Evolutionary conservation across 2,329 filamentous ascomycete genomes (phyloP), one percentile per base, ranked within the genome.

Genomic region (Sphaerulina populicola): DNA sequence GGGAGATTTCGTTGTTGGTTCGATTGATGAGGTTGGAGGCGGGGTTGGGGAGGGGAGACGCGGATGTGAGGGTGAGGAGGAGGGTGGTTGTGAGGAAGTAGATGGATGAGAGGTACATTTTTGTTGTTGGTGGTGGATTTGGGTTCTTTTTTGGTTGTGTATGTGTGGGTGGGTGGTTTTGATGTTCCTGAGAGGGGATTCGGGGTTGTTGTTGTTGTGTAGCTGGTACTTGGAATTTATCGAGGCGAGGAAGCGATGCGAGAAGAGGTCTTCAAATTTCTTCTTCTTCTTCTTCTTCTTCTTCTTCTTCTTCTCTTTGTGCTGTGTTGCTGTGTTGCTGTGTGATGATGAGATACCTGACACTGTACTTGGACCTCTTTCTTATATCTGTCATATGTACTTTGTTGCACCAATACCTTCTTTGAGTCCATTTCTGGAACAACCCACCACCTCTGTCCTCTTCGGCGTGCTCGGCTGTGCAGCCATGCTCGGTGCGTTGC

Each of bases 81-180:
- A 51, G 23, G 36, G 40, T 18, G 6, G 36, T 14, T 9, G 43
- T 15, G 23, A 40, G 12, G 38, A 52, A 35, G 31, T 35, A n/a
- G 18, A 47, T 33, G 11, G 49, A 27, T 15, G 44, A 42, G 30
- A 37, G 37, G 33, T 52, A 47, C 49, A 52, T 52, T 6, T 47
- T 52, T 27, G 18, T 6, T 27, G 23, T 7, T 27, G 23, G 23
- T 6, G 1, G 23, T 6, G 2, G 5, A 7, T 27, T 27, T 27
- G 23, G 18, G 18, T 3, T 27, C 23, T 27, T 27, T 27, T 27
- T 6, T 27, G 23, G 23, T 27, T 3, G 23, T 18, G 2, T 18
- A 18, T 18, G 23, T 7, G 23, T 27, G 23, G 23, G 23, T 27
- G 3, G 23, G 23, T 27, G 4, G 23, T 2, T 27, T 27, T 5